phyloP scores from a whole-genome alignment of 352 stramenopile species.

The Globisporangium splendens region DNA sequence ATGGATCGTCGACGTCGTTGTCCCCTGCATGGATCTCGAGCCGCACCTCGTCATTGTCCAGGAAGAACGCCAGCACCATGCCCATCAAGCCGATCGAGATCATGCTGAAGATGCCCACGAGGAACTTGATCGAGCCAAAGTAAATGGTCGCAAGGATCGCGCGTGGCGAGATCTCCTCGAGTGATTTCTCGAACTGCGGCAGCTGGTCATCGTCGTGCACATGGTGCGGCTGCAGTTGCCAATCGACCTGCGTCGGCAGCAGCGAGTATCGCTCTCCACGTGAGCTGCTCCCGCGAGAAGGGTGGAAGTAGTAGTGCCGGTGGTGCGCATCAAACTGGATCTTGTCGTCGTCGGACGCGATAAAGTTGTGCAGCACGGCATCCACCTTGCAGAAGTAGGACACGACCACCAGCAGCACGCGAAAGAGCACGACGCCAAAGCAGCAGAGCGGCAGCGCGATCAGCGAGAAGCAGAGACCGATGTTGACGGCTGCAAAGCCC shows the following conservation, averaged over 20 bases:
- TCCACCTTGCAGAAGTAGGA: constrained; percentile 41
- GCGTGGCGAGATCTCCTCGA: constrained; percentile 30
- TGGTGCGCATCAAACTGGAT: constrained; percentile 26
- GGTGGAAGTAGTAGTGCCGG: constrained; percentile 9
- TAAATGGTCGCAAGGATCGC: constrained; percentile 40
- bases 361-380: constrained; percentile 45
- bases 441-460: constrained; percentile 50
- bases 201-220: constrained; percentile 13
- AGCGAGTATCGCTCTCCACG: constrained; percentile 25
- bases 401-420: constrained; percentile 30
- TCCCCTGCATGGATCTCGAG: constrained; percentile 11
- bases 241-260: constrained; percentile 30
- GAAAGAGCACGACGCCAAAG: constrained; percentile 48
- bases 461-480: constrained; percentile 6
- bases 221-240: constrained; percentile 12
- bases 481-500: constrained; percentile 9
- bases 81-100: constrained; percentile 25
- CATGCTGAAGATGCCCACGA: constrained; percentile 32
- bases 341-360: constrained; percentile 25
- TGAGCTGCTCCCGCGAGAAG: too few relatives aligned
- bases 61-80: constrained; percentile 28
- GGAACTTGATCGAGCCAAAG: constrained; percentile 45
- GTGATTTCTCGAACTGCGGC: constrained; percentile 34
- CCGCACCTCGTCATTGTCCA: constrained; percentile 23
- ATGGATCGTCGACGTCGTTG: constrained; percentile 19